Conservation (phyloP, 2,329 filamentous ascomycete genomes). For the Aureobasidium sp. region DNA sequence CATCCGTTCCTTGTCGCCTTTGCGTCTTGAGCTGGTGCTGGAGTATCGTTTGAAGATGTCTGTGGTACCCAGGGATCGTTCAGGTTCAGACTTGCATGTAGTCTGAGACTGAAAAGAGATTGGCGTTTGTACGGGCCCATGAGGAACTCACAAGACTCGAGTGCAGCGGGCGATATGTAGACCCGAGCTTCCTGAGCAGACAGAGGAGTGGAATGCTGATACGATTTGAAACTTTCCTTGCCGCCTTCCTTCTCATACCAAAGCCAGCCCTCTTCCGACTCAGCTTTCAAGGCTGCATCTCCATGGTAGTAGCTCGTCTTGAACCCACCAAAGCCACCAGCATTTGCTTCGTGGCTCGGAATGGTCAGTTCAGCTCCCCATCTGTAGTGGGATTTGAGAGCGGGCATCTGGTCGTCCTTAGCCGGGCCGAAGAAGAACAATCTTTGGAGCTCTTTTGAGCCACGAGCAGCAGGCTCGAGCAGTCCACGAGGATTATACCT, state of each 20-base stretch:
- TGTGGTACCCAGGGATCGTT: constrained; percentile 37
- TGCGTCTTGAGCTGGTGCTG: constrained; percentile 21
- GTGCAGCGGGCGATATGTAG: constrained; percentile 37
- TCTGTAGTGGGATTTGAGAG: constrained; percentile 42
- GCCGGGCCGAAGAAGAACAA: constrained; percentile 46
- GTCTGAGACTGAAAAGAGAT: constrained; percentile 35
- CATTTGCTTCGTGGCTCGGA: constrained; percentile 38
- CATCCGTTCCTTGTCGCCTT: constrained; percentile 39
- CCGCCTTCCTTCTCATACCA: constrained; percentile 46
- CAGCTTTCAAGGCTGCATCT: constrained; percentile 35
- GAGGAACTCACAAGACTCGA: constrained; percentile 37
- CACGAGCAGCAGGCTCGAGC: constrained; percentile 22
- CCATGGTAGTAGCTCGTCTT: constrained; percentile 38
- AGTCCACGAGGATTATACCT: constrained; percentile 22
- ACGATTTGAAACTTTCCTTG: constrained; percentile 34
- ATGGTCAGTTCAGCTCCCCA: constrained; percentile 48
- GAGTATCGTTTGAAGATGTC: not conserved
- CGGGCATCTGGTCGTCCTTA: constrained; percentile 42
- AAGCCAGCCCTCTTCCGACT: constrained; percentile 42
- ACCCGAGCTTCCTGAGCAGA: constrained; percentile 30
- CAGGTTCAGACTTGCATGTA: constrained; percentile 39
- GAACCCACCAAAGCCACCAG: constrained; percentile 32
- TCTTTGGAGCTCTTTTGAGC: constrained; percentile 38
- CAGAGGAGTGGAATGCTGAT: constrained; percentile 35
- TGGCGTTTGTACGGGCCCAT: constrained; percentile 45